phyloP scores from a whole-genome alignment of 1,284 basidiomycete species.

The Ganoderma sinense region DNA sequence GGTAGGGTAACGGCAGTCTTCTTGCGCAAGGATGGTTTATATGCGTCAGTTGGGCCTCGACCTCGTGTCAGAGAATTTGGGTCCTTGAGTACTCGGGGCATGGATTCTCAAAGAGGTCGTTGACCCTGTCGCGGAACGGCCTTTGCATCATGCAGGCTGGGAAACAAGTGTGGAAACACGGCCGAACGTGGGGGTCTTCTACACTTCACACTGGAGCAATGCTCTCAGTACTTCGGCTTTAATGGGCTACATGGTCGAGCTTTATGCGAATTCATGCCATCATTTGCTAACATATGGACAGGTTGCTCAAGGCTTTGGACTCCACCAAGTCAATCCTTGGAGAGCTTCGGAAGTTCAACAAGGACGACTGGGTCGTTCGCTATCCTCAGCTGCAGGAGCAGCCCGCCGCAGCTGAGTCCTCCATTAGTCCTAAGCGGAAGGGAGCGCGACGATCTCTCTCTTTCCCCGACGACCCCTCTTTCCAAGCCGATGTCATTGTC shows the following conservation, averaged over 20 bases:
- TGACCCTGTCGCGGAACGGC: not conserved
- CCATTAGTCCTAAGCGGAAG: slow-evolving; percentile 44
- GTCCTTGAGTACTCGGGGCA: not conserved
- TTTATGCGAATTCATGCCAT: not conserved
- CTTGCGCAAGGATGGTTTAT: not conserved
- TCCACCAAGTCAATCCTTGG: slow-evolving; percentile 73
- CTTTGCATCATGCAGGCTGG: not conserved
- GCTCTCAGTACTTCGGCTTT: not conserved
- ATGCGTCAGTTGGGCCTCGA: not conserved
- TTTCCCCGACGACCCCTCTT: slow-evolving; percentile 82
- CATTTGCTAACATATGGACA: slow-evolving; percentile 40
- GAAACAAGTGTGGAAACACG: not conserved
- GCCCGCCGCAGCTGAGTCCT: slow-evolving; percentile 36
- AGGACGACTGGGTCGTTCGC: slow-evolving; percentile 85
- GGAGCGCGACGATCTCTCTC: slow-evolving; percentile 73
- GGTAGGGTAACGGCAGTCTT: not conserved
- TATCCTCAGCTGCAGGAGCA: slow-evolving; percentile 78
- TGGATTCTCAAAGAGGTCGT: not conserved
- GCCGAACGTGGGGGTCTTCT: not conserved
- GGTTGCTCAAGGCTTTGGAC: slow-evolving; percentile 80
- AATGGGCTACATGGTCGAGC: not conserved
- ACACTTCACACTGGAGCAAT: not conserved
- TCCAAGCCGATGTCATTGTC: slow-evolving; percentile 73
- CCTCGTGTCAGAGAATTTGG: not conserved
- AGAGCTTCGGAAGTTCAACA: slow-evolving; percentile 85